phyloP scores from a whole-genome alignment of 306 rosid species.

The Hippophae tibetana region DNA sequence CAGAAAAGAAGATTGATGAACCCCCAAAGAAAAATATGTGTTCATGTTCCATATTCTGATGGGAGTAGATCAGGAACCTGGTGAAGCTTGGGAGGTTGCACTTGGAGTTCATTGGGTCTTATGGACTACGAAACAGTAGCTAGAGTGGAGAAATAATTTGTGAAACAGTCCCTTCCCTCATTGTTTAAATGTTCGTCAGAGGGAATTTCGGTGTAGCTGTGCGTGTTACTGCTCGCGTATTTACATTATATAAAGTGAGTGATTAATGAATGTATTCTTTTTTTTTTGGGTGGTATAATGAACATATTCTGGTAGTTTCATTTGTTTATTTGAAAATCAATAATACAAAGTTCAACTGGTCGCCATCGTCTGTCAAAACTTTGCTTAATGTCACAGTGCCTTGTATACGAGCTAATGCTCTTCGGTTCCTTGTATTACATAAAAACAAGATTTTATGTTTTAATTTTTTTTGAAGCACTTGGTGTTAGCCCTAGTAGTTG shows the following conservation, averaged over 20 bases:
- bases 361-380: not conserved
- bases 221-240: conserved; percentile 38
- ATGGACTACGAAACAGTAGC: conserved; percentile 28
- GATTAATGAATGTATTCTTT: not conserved
- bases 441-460: too few species aligned
- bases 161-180: conserved; percentile 36
- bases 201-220: conserved; percentile 42
- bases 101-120: conserved; percentile 28
- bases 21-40: conserved; percentile 55
- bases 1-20: conserved; percentile 78
- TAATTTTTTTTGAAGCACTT: too few species aligned
- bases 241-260: conserved; percentile 29
- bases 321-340: conserved; percentile 20
- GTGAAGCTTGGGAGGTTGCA: conserved; percentile 32
- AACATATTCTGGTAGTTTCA: conserved; percentile 38
- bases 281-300: conserved; percentile 20
- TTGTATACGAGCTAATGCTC: too few species aligned
- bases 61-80: conserved; percentile 14
- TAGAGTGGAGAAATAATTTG: conserved; percentile 37
- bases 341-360: conserved; percentile 13
- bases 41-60: conserved; percentile 77
- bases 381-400: too few species aligned
- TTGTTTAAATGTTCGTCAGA: conserved; percentile 31
- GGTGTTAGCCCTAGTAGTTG: too few species aligned
- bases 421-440: too few species aligned